Evolutionary conservation across 2,329 filamentous ascomycete genomes (phyloP), one percentile per base, ranked within the genome.

Genomic region (Metarhizium humberi): DNA sequence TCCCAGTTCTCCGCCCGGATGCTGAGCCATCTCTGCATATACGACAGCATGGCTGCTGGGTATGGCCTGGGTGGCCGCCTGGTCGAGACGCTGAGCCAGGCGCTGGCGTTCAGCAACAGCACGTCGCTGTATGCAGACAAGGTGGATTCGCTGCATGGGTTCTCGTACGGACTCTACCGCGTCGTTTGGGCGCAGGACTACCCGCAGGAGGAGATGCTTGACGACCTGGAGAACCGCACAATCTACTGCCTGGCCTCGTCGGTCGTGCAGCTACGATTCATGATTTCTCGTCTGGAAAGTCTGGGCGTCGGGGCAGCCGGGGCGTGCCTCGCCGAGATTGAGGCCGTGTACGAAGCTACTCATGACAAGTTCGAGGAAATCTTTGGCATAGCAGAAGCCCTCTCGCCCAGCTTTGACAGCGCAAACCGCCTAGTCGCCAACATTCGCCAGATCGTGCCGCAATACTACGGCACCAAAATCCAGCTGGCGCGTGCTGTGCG

Each of bases 201-300:
- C 49, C 68, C 68, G 2, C 67, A 70, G 52, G 56, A 57, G 4
- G 67, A 71, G 60, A 53, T 71, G 18, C 54, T 70, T 1, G 69
- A 71, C 43, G 69, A 71, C 25, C 59, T 69, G 5, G 67, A 72
- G 56, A 71, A 71, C 45, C 62, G 67, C 20, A 67, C 63, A 38
- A 60, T 69, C 3, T 70, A 66, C 34, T 61, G 61, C 10, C 59
- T 72, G 29, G 59, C 67, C 16, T 64, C 64, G 6, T 63, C 62
- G 36, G 64, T 63, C 50, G 61, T 61, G 42, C 67, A 70, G 55
- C 58, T 70, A 3, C 64, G 69, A 1, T 69, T 62, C 46, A 63
- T 67, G 59, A 65, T 66, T 10, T 65, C 69, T n/a, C 60, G 66
- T 47, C 60, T 71, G 4, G 61, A 62, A 11, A 57, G 57, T 11